Percentiles rank a stretch among this genome's conserved stretches.
Conservation (phyloP, 2,329 filamentous ascomycete species). For the Diplodia corticola region DNA sequence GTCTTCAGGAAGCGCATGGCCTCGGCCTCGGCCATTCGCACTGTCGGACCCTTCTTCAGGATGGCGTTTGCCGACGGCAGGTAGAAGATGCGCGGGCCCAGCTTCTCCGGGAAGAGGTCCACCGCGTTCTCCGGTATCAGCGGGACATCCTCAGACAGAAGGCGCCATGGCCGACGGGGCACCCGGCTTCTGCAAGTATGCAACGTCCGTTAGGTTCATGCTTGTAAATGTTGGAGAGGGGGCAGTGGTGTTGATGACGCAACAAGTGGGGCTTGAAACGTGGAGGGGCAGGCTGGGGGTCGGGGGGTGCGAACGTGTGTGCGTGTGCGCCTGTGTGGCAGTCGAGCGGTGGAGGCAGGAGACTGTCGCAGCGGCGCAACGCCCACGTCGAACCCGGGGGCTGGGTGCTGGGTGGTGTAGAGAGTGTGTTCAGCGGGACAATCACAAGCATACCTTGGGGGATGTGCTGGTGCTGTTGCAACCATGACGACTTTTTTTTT, state of each 20-base stretch:
- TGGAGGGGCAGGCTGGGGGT: background rate
- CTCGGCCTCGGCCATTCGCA: constrained; percentile 20
- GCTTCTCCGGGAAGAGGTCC: constrained; percentile 20
- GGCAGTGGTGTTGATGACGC: constrained; percentile 5
- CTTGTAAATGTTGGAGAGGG: background rate
- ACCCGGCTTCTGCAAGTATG: constrained; percentile 18
- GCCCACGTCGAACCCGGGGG: too few relatives aligned
- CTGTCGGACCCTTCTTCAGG: constrained; percentile 20
- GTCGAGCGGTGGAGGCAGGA: too few relatives aligned
- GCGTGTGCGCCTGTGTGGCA: background rate
- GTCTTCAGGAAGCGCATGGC: constrained; percentile 18
- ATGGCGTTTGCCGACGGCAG: constrained; percentile 20
- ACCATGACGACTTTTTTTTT: background rate
- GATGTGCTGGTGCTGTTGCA: background rate
- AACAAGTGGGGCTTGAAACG: constrained; percentile 8
- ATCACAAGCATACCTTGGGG: constrained; percentile 6
- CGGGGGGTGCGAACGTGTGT: background rate
- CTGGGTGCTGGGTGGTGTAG: background rate
- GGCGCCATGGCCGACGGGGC: constrained; percentile 14
- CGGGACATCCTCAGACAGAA: constrained; percentile 21
- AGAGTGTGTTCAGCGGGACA: background rate
- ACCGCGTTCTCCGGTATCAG: constrained; percentile 21
- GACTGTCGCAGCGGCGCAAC: background rate
- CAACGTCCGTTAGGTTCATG: constrained; percentile 20
- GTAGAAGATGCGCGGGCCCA: constrained; percentile 20